These are phyloP conservation scores for Murraya koenigii DNA, from an alignment of 345 rosid species.

Conservation along the genomic window DNA sequence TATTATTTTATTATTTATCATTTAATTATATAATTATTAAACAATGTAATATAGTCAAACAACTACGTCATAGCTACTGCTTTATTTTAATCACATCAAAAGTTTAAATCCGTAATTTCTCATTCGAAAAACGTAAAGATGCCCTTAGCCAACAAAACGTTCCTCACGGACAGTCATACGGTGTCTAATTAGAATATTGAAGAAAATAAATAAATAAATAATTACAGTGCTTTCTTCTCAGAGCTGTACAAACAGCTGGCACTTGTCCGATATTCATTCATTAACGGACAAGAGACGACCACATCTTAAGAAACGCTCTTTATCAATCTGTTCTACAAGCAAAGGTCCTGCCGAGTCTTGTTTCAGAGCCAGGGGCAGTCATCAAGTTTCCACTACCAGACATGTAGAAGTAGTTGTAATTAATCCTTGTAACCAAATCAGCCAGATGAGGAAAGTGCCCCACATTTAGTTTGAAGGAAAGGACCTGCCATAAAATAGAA, in stretches of 20 bases:
- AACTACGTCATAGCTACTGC: too few species aligned
- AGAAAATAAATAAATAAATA: too few species aligned
- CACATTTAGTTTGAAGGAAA: constrained; percentile 85
- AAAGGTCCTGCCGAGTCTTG: constrained; percentile 35
- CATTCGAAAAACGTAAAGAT: too few species aligned
- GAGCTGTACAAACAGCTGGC: background rate
- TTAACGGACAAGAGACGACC: background rate
- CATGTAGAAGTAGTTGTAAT: constrained; percentile 92
- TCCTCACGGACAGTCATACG: too few species aligned
- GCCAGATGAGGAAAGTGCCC: constrained; percentile 96
- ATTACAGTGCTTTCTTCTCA: too few species aligned
- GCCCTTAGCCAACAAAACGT: too few species aligned
- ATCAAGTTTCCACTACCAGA: constrained; percentile 75
- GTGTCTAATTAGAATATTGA: too few species aligned
- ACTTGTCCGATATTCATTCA: background rate
- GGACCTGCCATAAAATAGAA: constrained; percentile 48
- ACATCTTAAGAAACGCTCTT: background rate
- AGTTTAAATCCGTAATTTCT: too few species aligned
- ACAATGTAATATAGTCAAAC: too few species aligned
- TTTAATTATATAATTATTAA: too few species aligned
- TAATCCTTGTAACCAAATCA: constrained; percentile 88
- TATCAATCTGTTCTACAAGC: constrained; percentile 20
- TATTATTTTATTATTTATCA: too few species aligned
- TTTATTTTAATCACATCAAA: too few species aligned
- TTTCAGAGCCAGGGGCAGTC: constrained; percentile 53